Percentiles rank a stretch among this genome's conserved stretches.
These are phyloP conservation scores for Crithidia expoeki DNA, from an alignment of 208 protist genomes.

Conservation along the genomic window DNA sequence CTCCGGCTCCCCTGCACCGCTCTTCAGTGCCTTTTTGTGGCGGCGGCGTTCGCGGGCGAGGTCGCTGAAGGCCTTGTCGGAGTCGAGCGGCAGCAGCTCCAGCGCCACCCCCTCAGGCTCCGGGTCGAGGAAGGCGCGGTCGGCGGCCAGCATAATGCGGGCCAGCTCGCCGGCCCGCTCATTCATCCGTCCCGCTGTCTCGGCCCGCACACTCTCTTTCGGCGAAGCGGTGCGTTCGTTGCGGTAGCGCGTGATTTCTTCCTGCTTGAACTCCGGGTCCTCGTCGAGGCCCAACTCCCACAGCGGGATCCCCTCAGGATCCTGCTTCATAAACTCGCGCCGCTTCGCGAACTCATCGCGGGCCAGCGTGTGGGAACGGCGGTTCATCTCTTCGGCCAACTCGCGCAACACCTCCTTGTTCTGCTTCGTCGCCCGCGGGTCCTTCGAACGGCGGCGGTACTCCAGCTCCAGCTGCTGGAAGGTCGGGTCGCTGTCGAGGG, in stretches of 20 bases:
- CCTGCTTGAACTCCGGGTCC: conserved; percentile 80
- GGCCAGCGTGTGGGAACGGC: conserved; percentile 69
- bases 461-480: conserved; percentile 81
- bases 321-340: conserved; percentile 75
- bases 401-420: conserved; percentile 74
- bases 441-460: conserved; percentile 59
- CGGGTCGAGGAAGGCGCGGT: conserved; percentile 74
- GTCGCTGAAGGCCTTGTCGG: conserved; percentile 62
- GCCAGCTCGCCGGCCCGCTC: conserved; percentile 62
- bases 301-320: conserved; percentile 75
- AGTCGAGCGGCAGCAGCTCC: conserved; percentile 67
- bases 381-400: conserved; percentile 74
- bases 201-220: conserved; percentile 18
- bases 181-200: conserved; percentile 59
- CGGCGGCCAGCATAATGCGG: conserved; percentile 49
- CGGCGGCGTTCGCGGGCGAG: conserved; percentile 66
- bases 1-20: conserved; percentile 43
- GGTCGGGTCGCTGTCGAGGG: conserved; percentile 72
- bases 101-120: conserved; percentile 85
- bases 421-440: conserved; percentile 54
- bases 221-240: conserved; percentile 33
- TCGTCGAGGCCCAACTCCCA: conserved; percentile 72
- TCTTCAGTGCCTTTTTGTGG: conserved; percentile 58
- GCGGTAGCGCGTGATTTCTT: conserved; percentile 72
- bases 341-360: conserved; percentile 63